These are phyloP conservation scores for Wickerhamomyces sp. DNA, from an alignment of 1,139 yeast species.

Conservation along the genomic window DNA sequence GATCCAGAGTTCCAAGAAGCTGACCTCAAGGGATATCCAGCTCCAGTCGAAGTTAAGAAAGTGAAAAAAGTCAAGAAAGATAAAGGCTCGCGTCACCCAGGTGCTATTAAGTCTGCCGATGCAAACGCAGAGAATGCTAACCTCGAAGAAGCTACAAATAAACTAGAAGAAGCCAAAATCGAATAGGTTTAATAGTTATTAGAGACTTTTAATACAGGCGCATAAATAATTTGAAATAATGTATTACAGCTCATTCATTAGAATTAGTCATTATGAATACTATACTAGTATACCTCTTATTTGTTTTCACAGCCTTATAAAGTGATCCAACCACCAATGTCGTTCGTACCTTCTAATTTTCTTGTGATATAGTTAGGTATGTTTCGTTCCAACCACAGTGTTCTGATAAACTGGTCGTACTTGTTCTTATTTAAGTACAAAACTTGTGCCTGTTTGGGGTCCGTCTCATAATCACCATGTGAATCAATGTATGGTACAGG, in stretches of 20 bases:
- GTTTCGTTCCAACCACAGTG: constrained; percentile 77
- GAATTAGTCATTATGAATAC: too few species aligned
- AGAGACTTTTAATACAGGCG: too few species aligned
- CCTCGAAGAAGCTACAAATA: constrained; percentile 29
- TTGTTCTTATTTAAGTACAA: constrained; percentile 59
- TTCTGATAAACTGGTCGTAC: constrained; percentile 63
- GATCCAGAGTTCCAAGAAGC: constrained; percentile 73
- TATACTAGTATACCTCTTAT: too few species aligned
- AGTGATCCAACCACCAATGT: constrained; percentile 96
- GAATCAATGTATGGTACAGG: constrained; percentile 82
- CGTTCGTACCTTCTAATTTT: constrained; percentile 70
- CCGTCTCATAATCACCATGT: constrained; percentile 85
- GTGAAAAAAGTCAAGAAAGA: constrained; percentile 76
- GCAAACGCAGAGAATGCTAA: constrained; percentile 19
- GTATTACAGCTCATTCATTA: too few species aligned
- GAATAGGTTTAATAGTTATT: too few species aligned
- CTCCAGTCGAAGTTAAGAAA: constrained; percentile 51
- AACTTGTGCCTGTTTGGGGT: constrained; percentile 67
- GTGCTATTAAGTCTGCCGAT: constrained; percentile 30
- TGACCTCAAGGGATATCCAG: constrained; percentile 80
- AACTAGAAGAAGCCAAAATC: constrained; percentile 31
- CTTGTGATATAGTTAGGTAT: constrained; percentile 75
- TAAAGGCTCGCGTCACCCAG: constrained; percentile 85
- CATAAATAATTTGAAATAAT: too few species aligned
- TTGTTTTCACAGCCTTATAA: constrained; percentile 35